Percentiles rank a stretch among this genome's conserved stretches.
These are phyloP conservation scores for Diutina pseudorugosa DNA, from an alignment of 1,139 yeast species.

Conservation along the genomic window DNA sequence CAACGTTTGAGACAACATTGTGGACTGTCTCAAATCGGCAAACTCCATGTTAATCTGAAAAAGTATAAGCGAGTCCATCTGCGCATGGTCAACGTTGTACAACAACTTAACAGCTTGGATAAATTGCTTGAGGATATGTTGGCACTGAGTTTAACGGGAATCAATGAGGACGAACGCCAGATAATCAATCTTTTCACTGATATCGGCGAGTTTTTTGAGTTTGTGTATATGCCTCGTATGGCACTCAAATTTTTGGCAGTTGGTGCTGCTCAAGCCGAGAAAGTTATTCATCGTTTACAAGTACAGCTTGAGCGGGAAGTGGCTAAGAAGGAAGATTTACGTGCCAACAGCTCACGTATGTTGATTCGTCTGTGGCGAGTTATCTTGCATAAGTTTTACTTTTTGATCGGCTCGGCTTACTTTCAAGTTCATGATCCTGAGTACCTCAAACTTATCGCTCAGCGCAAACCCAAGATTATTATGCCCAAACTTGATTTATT, in stretches of 20 bases:
- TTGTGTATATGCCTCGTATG: slow-evolving; percentile 30
- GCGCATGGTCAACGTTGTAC: slow-evolving; percentile 9
- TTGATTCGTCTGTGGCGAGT: slow-evolving; percentile 43
- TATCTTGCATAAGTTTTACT: slow-evolving; percentile 60
- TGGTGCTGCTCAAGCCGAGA: slow-evolving; percentile 19
- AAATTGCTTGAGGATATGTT: slow-evolving; percentile 57
- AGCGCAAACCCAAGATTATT: neutral
- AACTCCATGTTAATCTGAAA: slow-evolving; percentile 17
- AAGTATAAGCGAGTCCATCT: neutral
- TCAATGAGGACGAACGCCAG: slow-evolving; percentile 36
- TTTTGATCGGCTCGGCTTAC: slow-evolving; percentile 71
- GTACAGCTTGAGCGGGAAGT: neutral
- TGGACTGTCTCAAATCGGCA: slow-evolving; percentile 68
- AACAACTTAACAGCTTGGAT: slow-evolving; percentile 45
- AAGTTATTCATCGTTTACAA: slow-evolving; percentile 12
- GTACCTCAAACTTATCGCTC: slow-evolving; percentile 13
- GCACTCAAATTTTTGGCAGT: slow-evolving; percentile 35
- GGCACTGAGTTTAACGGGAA: slow-evolving; percentile 35
- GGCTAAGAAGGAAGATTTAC: neutral
- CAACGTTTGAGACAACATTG: slow-evolving; percentile 63
- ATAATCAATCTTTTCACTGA: slow-evolving; percentile 32
- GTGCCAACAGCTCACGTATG: slow-evolving; percentile 3
- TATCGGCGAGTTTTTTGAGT: slow-evolving; percentile 56
- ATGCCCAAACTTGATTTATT: neutral
- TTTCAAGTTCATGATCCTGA: slow-evolving; percentile 47